Percentiles rank a stretch among this genome's conserved stretches.
phyloP scores from a whole-genome alignment of 208 protist genomes.

The Leishmania aethiopica region DNA sequence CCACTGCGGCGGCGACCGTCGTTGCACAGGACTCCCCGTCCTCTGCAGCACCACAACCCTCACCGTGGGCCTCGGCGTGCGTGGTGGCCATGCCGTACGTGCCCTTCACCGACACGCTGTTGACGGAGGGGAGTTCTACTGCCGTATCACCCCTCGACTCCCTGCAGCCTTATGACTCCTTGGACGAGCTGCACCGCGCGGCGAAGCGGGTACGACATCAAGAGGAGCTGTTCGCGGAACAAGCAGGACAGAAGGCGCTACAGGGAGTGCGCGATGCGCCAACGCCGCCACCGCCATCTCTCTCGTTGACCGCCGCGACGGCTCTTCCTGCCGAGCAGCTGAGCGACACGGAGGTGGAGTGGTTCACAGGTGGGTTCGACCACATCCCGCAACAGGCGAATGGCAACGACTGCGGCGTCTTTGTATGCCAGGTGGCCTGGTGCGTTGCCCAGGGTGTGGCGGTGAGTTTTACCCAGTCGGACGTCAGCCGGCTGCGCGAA shows the following conservation, averaged over 20 bases:
- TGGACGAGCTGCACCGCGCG: slow-evolving; percentile 20
- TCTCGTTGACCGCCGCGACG: slow-evolving; percentile 8
- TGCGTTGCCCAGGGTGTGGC: slow-evolving; percentile 64
- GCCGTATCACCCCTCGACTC: slow-evolving; percentile 16
- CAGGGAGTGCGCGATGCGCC: neutral
- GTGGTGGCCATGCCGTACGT: neutral
- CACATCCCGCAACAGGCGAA: slow-evolving; percentile 71
- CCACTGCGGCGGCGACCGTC: neutral
- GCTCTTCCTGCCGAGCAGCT: slow-evolving; percentile 17
- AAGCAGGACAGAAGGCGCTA: neutral
- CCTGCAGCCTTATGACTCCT: slow-evolving; percentile 21
- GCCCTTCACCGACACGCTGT: neutral
- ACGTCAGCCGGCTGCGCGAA: slow-evolving; percentile 47
- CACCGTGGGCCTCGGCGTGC: slow-evolving; percentile 5
- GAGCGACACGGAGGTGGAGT: slow-evolving; percentile 35
- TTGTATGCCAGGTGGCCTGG: slow-evolving; percentile 82
- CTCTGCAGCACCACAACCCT: neutral
- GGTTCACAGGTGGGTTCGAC: slow-evolving; percentile 45
- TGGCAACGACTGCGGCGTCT: slow-evolving; percentile 80
- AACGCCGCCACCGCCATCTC: neutral
- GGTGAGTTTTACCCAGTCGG: slow-evolving; percentile 47
- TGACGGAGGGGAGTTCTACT: neutral
- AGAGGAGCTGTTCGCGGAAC: slow-evolving; percentile 16
- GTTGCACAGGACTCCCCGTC: neutral
- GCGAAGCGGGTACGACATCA: slow-evolving; percentile 33